Evolutionary conservation across 1,284 basidiomycete species (phyloP), one percentile per base, ranked within the genome.

Genomic region (Wallemia hederae): DNA sequence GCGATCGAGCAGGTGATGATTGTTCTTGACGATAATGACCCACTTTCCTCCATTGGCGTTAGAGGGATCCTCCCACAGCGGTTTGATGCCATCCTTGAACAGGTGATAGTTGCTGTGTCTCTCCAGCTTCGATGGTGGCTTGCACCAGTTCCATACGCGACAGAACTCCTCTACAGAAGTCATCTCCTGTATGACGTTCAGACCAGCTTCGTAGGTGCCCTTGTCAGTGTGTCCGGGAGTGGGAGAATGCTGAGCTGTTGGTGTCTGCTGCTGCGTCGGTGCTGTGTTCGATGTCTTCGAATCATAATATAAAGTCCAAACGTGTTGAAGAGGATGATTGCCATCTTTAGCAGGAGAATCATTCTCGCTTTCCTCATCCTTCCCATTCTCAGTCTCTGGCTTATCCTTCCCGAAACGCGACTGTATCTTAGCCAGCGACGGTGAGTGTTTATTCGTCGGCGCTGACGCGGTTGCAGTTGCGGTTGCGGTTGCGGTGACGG

Each of bases 1-100:
- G 28, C 82, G 76, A 73, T 96, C 90, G 58, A 92, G 73, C 63
- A 91, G 69, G 31, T 73, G 72, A 2, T 83, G 80, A 66, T 83
- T 85, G 75, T 82, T 84, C 86, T 22, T 78, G 73, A 68, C 89
- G 85, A 0, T 86, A 85, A 70, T 89, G 85, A 59, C 83, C 81
- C 27, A 78, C 69, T n/a, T 79, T 74, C 66, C 88, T 85, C 7
- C 81, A 77, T 60, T 76, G 72, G 83, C 82, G 69, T 96, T 96
- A 58, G 87, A 84, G 25, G 80, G 79, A 69, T 94, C 90, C 72
- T 94, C 90, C 89, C 90, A 94, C 85, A 92, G 91, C 49, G 88
- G 84, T 68, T 86, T 88, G 72, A 85, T 85, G 31, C 83, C 83
- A 27, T 79, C 76, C 72, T 94, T 94, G 79, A 96, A 96, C 61